phyloP scores from a whole-genome alignment of 768 basidiomycete genomes.

The Termitomyces eurrhizus region DNA sequence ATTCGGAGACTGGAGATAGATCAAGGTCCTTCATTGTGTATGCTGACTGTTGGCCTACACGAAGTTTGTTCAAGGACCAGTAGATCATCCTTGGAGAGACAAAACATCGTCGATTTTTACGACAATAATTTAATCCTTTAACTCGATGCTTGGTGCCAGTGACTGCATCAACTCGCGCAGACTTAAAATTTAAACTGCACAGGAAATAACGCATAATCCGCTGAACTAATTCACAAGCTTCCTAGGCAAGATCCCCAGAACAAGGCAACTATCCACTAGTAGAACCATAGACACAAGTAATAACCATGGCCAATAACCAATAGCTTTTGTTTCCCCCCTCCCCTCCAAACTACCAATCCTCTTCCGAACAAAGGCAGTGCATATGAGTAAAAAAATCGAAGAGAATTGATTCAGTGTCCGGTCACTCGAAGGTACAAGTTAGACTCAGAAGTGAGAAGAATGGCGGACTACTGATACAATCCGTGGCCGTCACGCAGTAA shows the following conservation, averaged over 20 bases:
- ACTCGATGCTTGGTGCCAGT: background rate
- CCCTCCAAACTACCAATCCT: background rate
- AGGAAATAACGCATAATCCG: background rate
- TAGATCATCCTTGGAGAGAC: background rate
- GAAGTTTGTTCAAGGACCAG: background rate
- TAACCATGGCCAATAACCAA: background rate
- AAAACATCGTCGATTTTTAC: background rate
- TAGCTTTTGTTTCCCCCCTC: background rate
- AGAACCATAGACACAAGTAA: background rate
- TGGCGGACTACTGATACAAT: background rate
- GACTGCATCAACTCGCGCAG: no score
- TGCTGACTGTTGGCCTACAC: background rate
- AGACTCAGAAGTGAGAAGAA: background rate
- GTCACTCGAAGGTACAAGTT: background rate
- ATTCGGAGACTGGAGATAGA: background rate
- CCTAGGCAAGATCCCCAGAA: background rate
- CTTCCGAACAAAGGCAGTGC: background rate
- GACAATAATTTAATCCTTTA: background rate
- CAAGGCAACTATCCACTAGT: background rate
- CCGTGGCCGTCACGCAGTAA: background rate
- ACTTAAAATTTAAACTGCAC: no score
- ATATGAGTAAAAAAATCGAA: background rate
- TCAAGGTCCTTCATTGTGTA: background rate
- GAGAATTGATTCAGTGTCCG: background rate
- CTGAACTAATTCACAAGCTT: background rate